Conservation (phyloP, 1,284 basidiomycete species). For the Puccinia polysora region DNA sequence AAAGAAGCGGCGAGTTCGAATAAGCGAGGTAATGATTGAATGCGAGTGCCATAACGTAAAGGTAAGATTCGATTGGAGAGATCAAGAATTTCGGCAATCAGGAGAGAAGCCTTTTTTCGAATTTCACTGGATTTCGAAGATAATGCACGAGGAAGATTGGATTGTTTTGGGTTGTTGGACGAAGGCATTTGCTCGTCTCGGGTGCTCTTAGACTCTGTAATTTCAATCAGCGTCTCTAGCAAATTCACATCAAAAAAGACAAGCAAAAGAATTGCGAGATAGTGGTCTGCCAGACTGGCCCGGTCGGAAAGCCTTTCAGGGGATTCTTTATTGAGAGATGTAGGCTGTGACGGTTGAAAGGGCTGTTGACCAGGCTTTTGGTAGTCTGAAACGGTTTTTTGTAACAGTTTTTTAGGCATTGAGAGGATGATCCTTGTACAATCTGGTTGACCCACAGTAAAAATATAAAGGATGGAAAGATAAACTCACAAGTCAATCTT, state of each 20-base stretch:
- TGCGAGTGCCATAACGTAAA: conserved; percentile 69
- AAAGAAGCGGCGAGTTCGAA: conserved; percentile 78
- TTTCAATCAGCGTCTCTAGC: conserved; percentile 68
- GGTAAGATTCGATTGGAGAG: conserved; percentile 86
- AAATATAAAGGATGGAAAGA: not conserved
- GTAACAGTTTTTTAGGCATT: conserved; percentile 7
- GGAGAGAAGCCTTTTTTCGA: conserved; percentile 77
- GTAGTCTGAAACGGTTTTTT: conserved; percentile 19
- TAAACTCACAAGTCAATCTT: conserved; percentile 68
- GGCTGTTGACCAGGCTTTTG: conserved; percentile 41
- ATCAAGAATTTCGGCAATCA: conserved; percentile 86
- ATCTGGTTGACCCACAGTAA: not conserved
- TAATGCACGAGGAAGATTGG: not conserved
- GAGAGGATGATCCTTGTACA: conserved; percentile 21
- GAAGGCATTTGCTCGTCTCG: conserved; percentile 8
- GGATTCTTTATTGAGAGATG: conserved; percentile 13
- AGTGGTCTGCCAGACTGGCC: conserved; percentile 89
- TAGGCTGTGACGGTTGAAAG: conserved; percentile 28
- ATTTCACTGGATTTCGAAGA: conserved; percentile 59
- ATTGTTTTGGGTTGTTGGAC: not conserved
- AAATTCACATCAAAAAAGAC: conserved; percentile 58
- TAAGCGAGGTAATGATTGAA: conserved; percentile 81
- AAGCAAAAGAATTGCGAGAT: conserved; percentile 78
- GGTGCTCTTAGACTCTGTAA: conserved; percentile 64
- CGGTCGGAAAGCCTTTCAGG: conserved; percentile 49